Conservation (phyloP, 2,329 filamentous ascomycete genomes). For the Lojkania enalia region DNA sequence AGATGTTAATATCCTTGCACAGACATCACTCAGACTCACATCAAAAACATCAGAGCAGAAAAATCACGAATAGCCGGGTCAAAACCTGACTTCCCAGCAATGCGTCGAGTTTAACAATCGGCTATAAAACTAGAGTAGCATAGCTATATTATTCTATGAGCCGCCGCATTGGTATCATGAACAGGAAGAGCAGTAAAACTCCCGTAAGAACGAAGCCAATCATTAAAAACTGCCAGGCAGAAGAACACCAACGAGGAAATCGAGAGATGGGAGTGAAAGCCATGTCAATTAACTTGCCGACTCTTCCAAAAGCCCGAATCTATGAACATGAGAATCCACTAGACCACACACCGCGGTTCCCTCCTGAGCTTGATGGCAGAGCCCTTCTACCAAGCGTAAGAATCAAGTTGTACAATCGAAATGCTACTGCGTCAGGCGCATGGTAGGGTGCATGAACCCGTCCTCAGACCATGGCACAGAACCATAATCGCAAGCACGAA, state of each 20-base stretch:
- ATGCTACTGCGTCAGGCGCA: conserved; percentile 32
- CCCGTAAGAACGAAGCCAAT: background rate
- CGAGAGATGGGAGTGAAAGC: conserved; percentile 25
- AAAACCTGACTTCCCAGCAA: too few relatives aligned
- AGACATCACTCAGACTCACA: too few relatives aligned
- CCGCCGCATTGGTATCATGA: conserved; percentile 3
- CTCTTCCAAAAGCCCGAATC: conserved; percentile 28
- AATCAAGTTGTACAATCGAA: conserved; percentile 43
- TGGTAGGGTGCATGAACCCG: conserved; percentile 22
- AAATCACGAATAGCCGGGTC: too few relatives aligned
- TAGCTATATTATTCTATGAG: background rate
- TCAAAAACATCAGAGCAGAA: too few relatives aligned
- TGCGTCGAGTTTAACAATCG: too few relatives aligned
- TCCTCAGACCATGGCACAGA: conserved; percentile 39
- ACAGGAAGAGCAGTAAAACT: background rate
- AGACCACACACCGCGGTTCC: conserved; percentile 41
- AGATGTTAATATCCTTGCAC: too few relatives aligned
- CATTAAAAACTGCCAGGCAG: conserved; percentile 1
- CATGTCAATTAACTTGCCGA: conserved; percentile 39
- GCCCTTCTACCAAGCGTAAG: conserved; percentile 40
- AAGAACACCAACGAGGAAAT: conserved; percentile 2
- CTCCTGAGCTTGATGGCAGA: conserved; percentile 25
- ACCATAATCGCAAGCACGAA: conserved; percentile 37
- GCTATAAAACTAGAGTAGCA: background rate
- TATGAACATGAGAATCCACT: conserved; percentile 39